phyloP scores from a whole-genome alignment of 495 filamentous ascomycete species.

The Penicillium diatomitis region DNA sequence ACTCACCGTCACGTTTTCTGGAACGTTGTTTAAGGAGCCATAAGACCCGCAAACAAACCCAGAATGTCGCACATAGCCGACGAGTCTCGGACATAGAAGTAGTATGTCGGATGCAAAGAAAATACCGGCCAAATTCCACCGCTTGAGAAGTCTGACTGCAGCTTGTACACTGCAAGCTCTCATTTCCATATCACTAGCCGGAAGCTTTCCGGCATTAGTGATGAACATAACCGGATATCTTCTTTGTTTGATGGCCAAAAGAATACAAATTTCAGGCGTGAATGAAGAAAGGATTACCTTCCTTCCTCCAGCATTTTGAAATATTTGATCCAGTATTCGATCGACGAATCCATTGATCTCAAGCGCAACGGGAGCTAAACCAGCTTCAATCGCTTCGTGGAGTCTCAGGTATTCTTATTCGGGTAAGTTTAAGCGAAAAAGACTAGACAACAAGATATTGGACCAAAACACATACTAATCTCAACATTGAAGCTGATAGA shows the following conservation, averaged over 20 bases:
- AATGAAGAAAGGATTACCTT: slow-evolving; percentile 34
- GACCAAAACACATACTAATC: slow-evolving; percentile 19
- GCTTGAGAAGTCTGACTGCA: slow-evolving; percentile 27
- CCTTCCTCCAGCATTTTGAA: slow-evolving; percentile 9
- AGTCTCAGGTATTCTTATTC: slow-evolving; percentile 23
- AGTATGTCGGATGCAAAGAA: slow-evolving; percentile 26
- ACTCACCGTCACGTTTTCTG: slow-evolving; percentile 17
- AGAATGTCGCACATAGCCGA: slow-evolving; percentile 5
- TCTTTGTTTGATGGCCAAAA: slow-evolving; percentile 28
- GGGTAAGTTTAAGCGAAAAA: neutral
- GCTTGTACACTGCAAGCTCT: slow-evolving; percentile 27
- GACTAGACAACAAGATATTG: neutral
- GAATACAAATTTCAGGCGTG: slow-evolving; percentile 36
- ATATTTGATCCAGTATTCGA: slow-evolving; percentile 22
- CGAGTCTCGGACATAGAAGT: slow-evolving; percentile 24
- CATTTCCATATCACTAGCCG: slow-evolving; percentile 16
- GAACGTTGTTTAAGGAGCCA: slow-evolving; percentile 25
- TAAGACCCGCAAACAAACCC: slow-evolving; percentile 22
- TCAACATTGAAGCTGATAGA: slow-evolving; percentile 30
- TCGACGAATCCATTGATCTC: slow-evolving; percentile 36
- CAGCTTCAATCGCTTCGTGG: slow-evolving; percentile 28
- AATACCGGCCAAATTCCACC: slow-evolving; percentile 28
- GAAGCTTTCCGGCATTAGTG: slow-evolving; percentile 24
- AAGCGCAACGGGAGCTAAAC: slow-evolving; percentile 23
- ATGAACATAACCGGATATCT: slow-evolving; percentile 34